Base-by-base conservation (phyloP, 768 basidiomycete species). In the Favolaschia claudopus region DNA sequence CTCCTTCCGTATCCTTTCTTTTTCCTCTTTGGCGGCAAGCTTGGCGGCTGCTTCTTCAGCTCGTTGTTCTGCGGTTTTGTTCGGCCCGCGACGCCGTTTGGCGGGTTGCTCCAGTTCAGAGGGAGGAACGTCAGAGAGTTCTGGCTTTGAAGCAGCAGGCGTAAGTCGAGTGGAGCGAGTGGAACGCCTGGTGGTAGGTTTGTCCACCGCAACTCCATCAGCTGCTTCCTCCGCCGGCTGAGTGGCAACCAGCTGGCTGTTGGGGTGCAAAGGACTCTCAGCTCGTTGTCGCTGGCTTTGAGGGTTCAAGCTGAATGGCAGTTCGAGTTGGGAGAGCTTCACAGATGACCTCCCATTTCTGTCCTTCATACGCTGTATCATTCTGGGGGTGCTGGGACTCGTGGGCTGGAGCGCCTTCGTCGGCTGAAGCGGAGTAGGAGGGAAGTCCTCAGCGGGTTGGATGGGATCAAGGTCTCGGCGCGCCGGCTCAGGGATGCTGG, bases 301-400 rank as follows among this genome's bases (percentile, higher is more conserved):
- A 10, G 45, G 27, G 39, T 2, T 39, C 22, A 58, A 32, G 29
- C 32, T 51, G 49, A 52, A 50, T 15, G 62, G 57, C 9, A 25
- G 54, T 27, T 59, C 48, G 5, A 60, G 29, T 31, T 64, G 48
- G 9, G 58, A 48, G 9, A 60, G 24, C 45, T 32, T 46, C 34
- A 52, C 57, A n/a, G 60, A 68, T 32, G 71, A 54, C 50, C 69
- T 74, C 1, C 79, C 79, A 44, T 68, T 59, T 17, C 80, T 76
- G 43, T 74, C 71, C 71, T 76, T 83, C 75, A 81, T 82, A 45
- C 78, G 74, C 42, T 73, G 75, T 14, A 74, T 55, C 12, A 79
- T 69, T 9, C 77, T 75, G 6, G 72, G 71, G 19, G 70, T 72
- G 52, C 72, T 70, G 32, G 53, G 58, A 42, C 47, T 24, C 22